A percentile compares a stretch with the other conserved stretches of the same genome.
Evolutionary conservation across 2,329 filamentous ascomycete species (phyloP).

Genomic region (Clonostachys byssicola): DNA sequence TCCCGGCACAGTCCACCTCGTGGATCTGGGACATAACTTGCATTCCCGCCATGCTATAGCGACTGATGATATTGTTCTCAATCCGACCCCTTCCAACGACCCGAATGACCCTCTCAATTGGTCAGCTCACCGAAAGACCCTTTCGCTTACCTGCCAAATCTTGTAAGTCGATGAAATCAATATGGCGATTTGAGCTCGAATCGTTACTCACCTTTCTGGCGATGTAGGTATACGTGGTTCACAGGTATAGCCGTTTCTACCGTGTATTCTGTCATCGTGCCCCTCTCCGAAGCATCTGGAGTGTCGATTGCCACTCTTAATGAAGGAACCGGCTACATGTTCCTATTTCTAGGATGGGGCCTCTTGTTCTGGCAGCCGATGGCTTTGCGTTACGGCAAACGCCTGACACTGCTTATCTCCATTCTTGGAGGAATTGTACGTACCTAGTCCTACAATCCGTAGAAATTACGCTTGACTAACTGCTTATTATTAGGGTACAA

Average conservation of each 20-base stretch:
- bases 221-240: constrained; percentile 26
- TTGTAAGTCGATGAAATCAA: constrained; percentile 13
- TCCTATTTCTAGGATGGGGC: constrained; percentile 36
- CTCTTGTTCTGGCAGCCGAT: constrained; percentile 43
- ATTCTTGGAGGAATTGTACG: constrained; percentile 21
- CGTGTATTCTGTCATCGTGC: constrained; percentile 31
- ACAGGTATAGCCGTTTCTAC: constrained; percentile 32
- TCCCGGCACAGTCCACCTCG: constrained; percentile 33
- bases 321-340: constrained; percentile 34
- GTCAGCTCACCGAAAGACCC: constrained; percentile 33
- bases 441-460: neutral
- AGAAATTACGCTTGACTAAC: neutral
- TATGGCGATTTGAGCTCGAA: no score
- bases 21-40: constrained; percentile 19
- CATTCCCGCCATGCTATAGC: no score
- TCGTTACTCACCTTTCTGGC: no score
- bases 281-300: constrained; percentile 21
- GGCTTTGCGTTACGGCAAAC: constrained; percentile 38
- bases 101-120: constrained; percentile 50
- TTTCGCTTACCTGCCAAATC: constrained; percentile 18
- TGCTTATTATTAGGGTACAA: no score
- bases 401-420: constrained; percentile 29
- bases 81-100: constrained; percentile 46
- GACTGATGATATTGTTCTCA: constrained; percentile 36
- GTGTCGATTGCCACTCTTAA: constrained; percentile 27